Evolutionary conservation across 305 asterid genomes (phyloP).

Genomic region (Rubia occidens): DNA sequence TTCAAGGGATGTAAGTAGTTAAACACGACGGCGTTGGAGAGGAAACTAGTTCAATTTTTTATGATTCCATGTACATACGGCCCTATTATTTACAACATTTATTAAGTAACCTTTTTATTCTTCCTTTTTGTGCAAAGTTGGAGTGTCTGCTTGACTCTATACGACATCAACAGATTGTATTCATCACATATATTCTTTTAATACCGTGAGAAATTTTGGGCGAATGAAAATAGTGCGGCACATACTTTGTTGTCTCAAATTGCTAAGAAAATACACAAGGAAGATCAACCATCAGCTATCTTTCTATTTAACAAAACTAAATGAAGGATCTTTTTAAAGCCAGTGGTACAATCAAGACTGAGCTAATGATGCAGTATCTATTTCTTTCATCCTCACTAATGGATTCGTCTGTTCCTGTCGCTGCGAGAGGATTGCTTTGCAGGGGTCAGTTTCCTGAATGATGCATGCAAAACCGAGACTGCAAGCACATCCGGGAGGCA

Average conservation of each 20-base stretch:
- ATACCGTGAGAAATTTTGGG: slow-evolving; percentile 2
- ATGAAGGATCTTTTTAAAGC: not conserved
- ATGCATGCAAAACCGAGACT: slow-evolving; percentile 76
- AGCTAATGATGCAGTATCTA: not conserved
- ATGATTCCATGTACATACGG: slow-evolving; percentile 34
- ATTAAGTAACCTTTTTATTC: not conserved
- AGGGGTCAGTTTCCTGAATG: slow-evolving; percentile 70
- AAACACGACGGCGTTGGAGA: slow-evolving; percentile 20
- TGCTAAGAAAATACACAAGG: not conserved
- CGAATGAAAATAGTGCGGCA: not conserved
- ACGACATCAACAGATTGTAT: not conserved
- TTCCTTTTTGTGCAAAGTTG: slow-evolving; percentile 3
- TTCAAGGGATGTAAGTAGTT: slow-evolving; percentile 63
- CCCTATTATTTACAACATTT: slow-evolving; percentile 26
- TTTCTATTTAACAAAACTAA: no score
- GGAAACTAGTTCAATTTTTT: slow-evolving; percentile 21
- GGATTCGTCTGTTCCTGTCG: slow-evolving; percentile 30
- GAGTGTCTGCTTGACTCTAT: slow-evolving; percentile 8
- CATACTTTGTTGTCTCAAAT: not conserved
- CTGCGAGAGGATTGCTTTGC: slow-evolving; percentile 37
- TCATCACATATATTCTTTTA: not conserved
- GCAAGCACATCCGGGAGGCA: slow-evolving; percentile 21
- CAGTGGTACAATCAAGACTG: slow-evolving; percentile 1
- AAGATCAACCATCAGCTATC: not conserved
- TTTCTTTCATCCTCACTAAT: slow-evolving; percentile 14